Percentiles rank a stretch among this genome's conserved stretches.
Conservation (phyloP, 108 stramenopile species). For the Cyclotella distinguenda region DNA sequence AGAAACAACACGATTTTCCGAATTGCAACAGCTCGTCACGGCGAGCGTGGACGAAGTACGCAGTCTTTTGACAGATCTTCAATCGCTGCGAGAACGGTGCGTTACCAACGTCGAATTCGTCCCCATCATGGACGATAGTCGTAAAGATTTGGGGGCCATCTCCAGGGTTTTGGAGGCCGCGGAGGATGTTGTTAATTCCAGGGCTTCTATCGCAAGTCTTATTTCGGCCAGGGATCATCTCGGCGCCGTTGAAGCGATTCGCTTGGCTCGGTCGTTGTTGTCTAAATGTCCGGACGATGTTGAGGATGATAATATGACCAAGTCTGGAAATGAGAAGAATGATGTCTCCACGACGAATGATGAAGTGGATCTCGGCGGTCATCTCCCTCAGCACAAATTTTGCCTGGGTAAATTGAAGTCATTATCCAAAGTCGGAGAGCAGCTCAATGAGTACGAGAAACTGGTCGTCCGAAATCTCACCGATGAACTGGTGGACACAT, state of each 20-base stretch:
- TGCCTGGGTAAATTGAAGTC: constrained; percentile 55
- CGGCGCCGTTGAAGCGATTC: constrained; percentile 75
- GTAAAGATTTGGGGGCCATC: constrained; percentile 58
- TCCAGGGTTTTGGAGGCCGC: constrained; percentile 65
- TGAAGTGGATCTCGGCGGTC: neutral
- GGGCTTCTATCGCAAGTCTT: constrained; percentile 66
- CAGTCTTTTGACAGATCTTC: constrained; percentile 46
- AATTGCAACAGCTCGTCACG: constrained; percentile 66
- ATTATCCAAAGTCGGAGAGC: constrained; percentile 60
- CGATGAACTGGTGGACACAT: constrained; percentile 79
- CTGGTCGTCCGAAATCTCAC: constrained; percentile 75
- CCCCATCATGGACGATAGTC: constrained; percentile 52
- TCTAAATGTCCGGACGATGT: constrained; percentile 14
- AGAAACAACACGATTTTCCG: constrained; percentile 81
- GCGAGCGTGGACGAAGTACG: constrained; percentile 68
- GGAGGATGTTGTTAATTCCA: constrained; percentile 67
- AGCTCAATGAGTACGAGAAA: constrained; percentile 79
- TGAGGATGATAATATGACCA: constrained; percentile 3
- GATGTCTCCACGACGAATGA: neutral
- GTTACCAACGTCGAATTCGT: constrained; percentile 61
- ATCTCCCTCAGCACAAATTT: constrained; percentile 27
- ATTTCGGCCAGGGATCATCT: constrained; percentile 72
- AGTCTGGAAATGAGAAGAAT: constrained; percentile 3
- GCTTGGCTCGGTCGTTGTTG: constrained; percentile 62
- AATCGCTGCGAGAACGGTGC: constrained; percentile 51